Evolutionary conservation across 495 filamentous ascomycete genomes (phyloP).

Genomic region (Cairneyella variabilis): DNA sequence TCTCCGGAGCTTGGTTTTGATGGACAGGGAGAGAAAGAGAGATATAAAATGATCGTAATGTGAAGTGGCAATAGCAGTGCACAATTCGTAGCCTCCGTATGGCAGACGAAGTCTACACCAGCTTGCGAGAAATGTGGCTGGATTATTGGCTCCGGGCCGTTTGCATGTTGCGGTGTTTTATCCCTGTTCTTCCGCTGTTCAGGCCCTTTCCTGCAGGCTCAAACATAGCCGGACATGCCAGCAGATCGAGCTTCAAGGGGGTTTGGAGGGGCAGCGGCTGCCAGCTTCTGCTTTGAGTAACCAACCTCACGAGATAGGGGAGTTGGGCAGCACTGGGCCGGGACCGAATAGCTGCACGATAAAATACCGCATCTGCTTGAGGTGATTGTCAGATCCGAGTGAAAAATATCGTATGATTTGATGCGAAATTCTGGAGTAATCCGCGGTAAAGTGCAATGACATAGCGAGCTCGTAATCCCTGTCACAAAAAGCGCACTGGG

Average conservation of each 20-base stretch:
- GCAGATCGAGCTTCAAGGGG: neutral
- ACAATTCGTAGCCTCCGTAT: too few relatives aligned
- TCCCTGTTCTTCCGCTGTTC: neutral
- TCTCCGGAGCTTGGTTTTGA: too few relatives aligned
- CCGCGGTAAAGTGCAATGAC: too few relatives aligned
- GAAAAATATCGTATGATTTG: neutral
- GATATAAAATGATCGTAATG: too few relatives aligned
- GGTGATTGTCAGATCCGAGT: neutral
- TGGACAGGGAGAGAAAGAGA: too few relatives aligned
- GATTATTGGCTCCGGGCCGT: conserved; percentile 6
- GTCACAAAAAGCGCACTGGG: too few relatives aligned
- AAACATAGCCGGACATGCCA: neutral
- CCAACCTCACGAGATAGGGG: neutral
- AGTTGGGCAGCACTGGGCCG: conserved; percentile 9
- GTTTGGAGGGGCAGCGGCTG: neutral
- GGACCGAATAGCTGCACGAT: neutral
- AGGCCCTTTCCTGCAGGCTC: conserved; percentile 1
- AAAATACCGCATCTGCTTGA: neutral
- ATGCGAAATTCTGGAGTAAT: too few relatives aligned
- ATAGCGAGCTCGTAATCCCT: too few relatives aligned
- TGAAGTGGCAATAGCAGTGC: too few relatives aligned
- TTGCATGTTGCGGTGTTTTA: neutral
- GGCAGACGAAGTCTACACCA: too few relatives aligned
- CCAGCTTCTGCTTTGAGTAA: neutral
- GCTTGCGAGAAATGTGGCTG: conserved; percentile 10